Conservation (phyloP, 345 rosid species). For the Salix viminalis region DNA sequence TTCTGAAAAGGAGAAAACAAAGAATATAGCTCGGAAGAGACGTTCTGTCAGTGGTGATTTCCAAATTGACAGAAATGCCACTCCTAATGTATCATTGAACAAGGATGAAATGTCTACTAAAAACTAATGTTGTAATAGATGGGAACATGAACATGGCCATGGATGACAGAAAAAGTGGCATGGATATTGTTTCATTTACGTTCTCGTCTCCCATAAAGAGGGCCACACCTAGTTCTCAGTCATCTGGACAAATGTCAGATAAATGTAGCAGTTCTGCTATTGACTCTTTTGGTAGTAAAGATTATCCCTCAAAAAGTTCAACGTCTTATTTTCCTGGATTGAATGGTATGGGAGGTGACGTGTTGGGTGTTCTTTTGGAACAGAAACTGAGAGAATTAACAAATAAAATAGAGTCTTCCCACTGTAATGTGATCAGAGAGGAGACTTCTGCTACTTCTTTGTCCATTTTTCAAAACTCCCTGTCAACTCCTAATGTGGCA, state of each 20-base stretch:
- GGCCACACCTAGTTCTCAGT: conserved; percentile 28
- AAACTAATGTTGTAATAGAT: conserved; percentile 40
- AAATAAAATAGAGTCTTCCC: conserved; percentile 52
- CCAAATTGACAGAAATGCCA: conserved; percentile 23
- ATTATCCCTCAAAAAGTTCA: conserved; percentile 24
- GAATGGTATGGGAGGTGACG: conserved; percentile 46
- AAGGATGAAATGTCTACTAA: conserved; percentile 38
- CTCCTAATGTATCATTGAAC: conserved; percentile 30
- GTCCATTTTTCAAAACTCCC: conserved; percentile 34
- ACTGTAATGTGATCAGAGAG: conserved; percentile 41
- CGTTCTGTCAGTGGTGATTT: conserved; percentile 31
- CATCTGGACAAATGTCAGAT: conserved; percentile 26
- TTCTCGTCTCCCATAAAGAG: conserved; percentile 71
- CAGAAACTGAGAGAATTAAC: conserved; percentile 69
- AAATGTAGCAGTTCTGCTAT: conserved; percentile 18
- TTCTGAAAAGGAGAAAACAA: conserved; percentile 42
- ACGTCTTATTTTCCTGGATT: conserved; percentile 31
- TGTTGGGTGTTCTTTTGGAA: conserved; percentile 64
- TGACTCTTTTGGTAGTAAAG: conserved; percentile 21
- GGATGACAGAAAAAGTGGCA: conserved; percentile 39
- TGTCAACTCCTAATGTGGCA: conserved; percentile 18
- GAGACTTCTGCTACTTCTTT: conserved; percentile 31
- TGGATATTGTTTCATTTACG: conserved; percentile 83
- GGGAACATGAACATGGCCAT: conserved; percentile 23
- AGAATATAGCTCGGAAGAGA: conserved; percentile 39